Evolutionary conservation across 2,329 filamentous ascomycete species (phyloP).

Genomic region (Colletotrichum falcatum): DNA sequence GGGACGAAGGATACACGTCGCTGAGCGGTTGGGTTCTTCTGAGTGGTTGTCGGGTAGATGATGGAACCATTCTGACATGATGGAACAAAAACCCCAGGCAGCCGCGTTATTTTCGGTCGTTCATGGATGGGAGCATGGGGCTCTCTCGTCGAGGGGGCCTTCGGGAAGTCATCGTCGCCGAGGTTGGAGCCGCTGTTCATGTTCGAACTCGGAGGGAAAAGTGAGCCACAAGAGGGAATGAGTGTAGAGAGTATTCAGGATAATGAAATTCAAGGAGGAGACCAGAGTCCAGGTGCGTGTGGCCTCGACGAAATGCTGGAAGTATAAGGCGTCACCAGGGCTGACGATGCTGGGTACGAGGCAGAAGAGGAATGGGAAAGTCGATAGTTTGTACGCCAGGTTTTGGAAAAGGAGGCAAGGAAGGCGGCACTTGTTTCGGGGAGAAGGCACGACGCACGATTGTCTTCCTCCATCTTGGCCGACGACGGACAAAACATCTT

Average conservation of each 20-base stretch:
- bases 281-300: not conserved
- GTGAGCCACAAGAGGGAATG: not conserved
- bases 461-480: not conserved
- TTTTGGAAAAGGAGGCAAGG: no score
- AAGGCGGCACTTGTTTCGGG: not conserved
- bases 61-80: constrained; percentile 4
- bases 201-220: no score
- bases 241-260: not conserved
- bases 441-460: not conserved
- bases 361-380: not conserved
- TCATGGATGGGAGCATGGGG: not conserved
- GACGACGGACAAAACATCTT: not conserved
- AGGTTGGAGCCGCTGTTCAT: not conserved
- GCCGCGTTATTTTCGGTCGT: not conserved
- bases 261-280: not conserved
- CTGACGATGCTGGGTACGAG: not conserved
- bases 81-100: constrained; percentile 20
- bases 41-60: constrained; percentile 16
- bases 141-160: not conserved
- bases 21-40: not conserved
- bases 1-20: constrained; percentile 4
- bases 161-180: not conserved
- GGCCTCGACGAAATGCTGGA: no score
- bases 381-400: not conserved
- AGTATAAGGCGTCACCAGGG: not conserved